phyloP scores from a whole-genome alignment of 805 yeast species.

The Debaryomyces hansenii region DNA sequence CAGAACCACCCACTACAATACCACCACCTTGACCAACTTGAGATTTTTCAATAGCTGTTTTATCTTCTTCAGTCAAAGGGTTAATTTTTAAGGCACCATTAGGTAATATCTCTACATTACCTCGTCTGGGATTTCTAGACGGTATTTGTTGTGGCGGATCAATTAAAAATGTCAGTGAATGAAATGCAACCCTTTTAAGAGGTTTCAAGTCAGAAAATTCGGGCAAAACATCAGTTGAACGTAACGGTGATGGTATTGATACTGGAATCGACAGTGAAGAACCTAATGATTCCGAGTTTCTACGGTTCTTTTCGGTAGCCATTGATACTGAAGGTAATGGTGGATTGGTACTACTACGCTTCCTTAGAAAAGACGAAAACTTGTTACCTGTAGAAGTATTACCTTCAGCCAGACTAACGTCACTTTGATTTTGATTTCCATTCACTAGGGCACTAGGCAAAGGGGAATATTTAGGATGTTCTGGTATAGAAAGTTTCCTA shows the following conservation, averaged over 20 bases:
- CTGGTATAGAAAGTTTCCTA: slow-evolving; percentile 1
- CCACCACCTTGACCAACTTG: slow-evolving; percentile 55
- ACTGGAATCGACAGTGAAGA: neutral
- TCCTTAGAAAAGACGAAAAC: slow-evolving; percentile 29
- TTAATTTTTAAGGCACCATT: slow-evolving; percentile 55
- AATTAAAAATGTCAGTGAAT: slow-evolving; percentile 40
- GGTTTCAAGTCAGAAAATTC: slow-evolving; percentile 34
- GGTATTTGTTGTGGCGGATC: slow-evolving; percentile 87
- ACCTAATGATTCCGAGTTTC: slow-evolving; percentile 5
- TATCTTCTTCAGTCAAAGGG: slow-evolving; percentile 56
- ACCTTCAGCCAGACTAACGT: slow-evolving; percentile 1
- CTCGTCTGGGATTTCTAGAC: slow-evolving; percentile 75
- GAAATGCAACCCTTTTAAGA: slow-evolving; percentile 43
- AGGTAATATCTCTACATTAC: slow-evolving; percentile 63
- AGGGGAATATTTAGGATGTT: slow-evolving; percentile 9
- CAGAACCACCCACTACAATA: slow-evolving; percentile 77
- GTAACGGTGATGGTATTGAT: slow-evolving; percentile 3
- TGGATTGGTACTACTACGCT: slow-evolving; percentile 17
- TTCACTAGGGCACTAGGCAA: slow-evolving; percentile 19
- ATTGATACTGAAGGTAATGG: slow-evolving; percentile 4
- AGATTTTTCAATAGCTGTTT: slow-evolving; percentile 38
- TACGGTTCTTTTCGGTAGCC: slow-evolving; percentile 16
- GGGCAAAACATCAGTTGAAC: slow-evolving; percentile 13
- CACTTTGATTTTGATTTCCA: slow-evolving; percentile 9
- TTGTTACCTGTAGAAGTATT: slow-evolving; percentile 11